Conservation (phyloP, 179 eudicot genomes). For the Vitellaria paradoxa region DNA sequence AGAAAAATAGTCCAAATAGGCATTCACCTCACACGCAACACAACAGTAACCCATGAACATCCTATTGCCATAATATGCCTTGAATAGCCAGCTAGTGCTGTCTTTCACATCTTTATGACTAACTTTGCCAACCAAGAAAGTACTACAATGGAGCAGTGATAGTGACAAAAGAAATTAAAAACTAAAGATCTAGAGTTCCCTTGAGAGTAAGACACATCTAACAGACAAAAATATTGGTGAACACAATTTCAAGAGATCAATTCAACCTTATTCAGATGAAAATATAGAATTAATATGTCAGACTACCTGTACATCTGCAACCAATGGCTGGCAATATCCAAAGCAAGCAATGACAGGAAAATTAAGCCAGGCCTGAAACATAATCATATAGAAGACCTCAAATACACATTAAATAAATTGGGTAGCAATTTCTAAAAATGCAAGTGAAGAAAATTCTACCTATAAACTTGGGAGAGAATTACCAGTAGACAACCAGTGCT, state of each 20-base stretch:
- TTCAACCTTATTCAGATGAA: constrained; percentile 12
- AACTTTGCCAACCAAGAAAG: constrained; percentile 82
- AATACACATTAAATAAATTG: not conserved
- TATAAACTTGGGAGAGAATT: constrained; percentile 85
- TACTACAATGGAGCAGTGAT: constrained; percentile 43
- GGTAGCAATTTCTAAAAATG: not conserved
- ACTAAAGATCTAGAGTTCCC: not conserved
- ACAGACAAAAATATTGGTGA: not conserved
- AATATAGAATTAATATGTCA: constrained; percentile 9
- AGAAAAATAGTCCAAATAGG: not conserved
- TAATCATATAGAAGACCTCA: constrained; percentile 4
- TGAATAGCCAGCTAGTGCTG: constrained; percentile 88
- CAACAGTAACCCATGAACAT: constrained; percentile 94
- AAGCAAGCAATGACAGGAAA: constrained; percentile 83
- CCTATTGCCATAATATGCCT: constrained; percentile 75
- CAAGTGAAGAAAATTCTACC: constrained; percentile 36
- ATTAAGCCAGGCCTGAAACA: constrained; percentile 74
- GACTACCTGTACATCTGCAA: constrained; percentile 95
- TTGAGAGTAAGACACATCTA: not conserved
- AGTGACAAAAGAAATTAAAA: not conserved
- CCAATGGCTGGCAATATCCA: constrained; percentile 98
- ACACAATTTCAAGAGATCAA: not conserved
- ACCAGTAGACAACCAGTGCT: constrained; percentile 95
- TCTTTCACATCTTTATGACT: constrained; percentile 98
- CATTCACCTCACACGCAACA: constrained; percentile 87